A percentile compares a stretch with the other conserved stretches of the same genome.
These are phyloP conservation scores for Gossypium australe DNA, from an alignment of 345 rosid species.

Conservation along the genomic window DNA sequence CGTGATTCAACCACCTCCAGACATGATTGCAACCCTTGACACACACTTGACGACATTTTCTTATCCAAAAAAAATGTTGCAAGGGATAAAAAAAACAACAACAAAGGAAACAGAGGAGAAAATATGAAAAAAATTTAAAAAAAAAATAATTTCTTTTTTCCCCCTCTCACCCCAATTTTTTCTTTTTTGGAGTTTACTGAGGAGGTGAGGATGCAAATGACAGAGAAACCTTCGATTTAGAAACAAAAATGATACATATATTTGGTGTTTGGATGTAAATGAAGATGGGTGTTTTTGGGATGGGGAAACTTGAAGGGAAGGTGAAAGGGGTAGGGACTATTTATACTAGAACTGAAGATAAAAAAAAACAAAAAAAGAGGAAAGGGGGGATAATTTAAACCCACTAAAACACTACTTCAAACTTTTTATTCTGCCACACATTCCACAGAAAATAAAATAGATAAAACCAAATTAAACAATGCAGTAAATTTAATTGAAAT, in stretches of 20 bases:
- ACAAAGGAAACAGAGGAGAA: conserved; percentile 17
- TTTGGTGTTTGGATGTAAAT: not conserved
- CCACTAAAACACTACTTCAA: conserved; percentile 12
- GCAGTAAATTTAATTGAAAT: not conserved
- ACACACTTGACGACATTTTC: conserved; percentile 38
- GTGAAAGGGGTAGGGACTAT: conserved; percentile 26
- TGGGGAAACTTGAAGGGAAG: conserved; percentile 20
- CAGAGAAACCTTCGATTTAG: not conserved
- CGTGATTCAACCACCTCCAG: conserved; percentile 36
- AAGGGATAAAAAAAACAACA: not conserved
- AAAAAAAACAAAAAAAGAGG: no score
- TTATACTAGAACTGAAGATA: conserved; percentile 24
- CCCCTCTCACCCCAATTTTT: not conserved
- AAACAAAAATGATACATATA: not conserved
- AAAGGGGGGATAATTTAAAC: not conserved
- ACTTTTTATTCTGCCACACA: conserved; percentile 19
- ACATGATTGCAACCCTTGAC: conserved; percentile 49
- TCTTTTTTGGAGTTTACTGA: not conserved
- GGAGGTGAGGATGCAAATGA: not conserved
- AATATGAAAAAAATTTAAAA: not conserved
- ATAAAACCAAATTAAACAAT: not conserved
- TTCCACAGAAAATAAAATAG: not conserved
- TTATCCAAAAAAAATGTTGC: conserved; percentile 5
- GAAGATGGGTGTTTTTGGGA: not conserved
- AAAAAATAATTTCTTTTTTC: not conserved